phyloP scores from a whole-genome alignment of 2,329 filamentous ascomycete genomes.

The Tolypocladium sp. region DNA sequence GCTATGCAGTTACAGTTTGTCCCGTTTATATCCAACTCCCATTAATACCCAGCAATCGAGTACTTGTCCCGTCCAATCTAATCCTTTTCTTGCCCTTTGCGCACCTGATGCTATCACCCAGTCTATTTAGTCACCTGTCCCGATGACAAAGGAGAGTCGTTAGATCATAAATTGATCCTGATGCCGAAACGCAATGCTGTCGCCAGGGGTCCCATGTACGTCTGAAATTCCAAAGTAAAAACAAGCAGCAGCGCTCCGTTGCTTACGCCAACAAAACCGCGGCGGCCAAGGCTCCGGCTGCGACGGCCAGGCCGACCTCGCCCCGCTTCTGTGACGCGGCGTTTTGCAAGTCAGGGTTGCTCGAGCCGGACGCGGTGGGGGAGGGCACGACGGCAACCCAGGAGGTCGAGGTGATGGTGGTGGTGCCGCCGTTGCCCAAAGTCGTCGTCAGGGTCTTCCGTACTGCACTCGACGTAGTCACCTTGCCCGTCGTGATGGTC shows the following conservation, averaged over 20 bases:
- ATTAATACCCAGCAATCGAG: not conserved
- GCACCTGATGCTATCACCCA: not conserved
- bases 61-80: not conserved
- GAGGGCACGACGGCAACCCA: constrained; percentile 35
- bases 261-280: constrained; percentile 17
- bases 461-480: constrained; percentile 25
- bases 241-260: no score
- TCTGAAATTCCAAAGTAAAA: not conserved
- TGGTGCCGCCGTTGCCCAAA: constrained; percentile 31
- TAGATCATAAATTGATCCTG: not conserved
- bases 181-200: not conserved
- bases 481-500: constrained; percentile 23
- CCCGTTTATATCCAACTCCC: not conserved
- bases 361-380: constrained; percentile 14
- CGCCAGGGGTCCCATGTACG: not conserved
- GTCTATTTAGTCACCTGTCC: not conserved
- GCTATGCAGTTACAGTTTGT: not conserved
- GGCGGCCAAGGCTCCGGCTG: constrained; percentile 17
- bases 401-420: constrained; percentile 39
- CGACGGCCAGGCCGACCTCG: constrained; percentile 14
- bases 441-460: constrained; percentile 36
- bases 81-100: not conserved
- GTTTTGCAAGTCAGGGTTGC: constrained; percentile 27
- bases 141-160: not conserved
- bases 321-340: constrained; percentile 16